A percentile compares a stretch with the other conserved stretches of the same genome.
Evolutionary conservation across 352 stramenopile genomes (phyloP).

Genomic region (Pythium periplocum): DNA sequence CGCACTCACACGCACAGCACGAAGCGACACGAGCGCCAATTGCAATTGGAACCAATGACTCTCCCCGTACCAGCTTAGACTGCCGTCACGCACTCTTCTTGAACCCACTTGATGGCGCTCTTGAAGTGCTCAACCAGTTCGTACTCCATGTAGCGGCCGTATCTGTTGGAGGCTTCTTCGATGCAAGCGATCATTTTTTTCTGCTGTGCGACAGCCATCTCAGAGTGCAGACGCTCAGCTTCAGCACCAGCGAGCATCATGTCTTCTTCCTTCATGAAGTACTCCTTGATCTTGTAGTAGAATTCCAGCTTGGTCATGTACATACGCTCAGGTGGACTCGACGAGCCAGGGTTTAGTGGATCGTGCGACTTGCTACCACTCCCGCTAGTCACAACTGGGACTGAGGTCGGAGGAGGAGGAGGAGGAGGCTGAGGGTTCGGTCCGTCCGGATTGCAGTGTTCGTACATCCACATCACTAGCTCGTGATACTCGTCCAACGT

Average conservation of each 20-base stretch:
- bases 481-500: conserved; percentile 25
- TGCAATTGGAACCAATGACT: no score
- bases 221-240: conserved; percentile 11
- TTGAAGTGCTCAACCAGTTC: conserved; percentile 8
- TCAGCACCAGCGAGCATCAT: conserved; percentile 15
- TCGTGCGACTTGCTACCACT: no score
- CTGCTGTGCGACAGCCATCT: conserved; percentile 5
- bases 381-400: no score
- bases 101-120: conserved; percentile 20
- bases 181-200: conserved; percentile 25
- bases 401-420: no score
- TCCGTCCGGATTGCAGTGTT: conserved; percentile 17
- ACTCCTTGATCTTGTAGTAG: conserved; percentile 38
- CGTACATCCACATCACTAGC: conserved; percentile 33
- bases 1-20: no score
- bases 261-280: conserved; percentile 10
- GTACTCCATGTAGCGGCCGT: conserved; percentile 7
- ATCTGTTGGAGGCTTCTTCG: conserved; percentile 18
- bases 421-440: no score
- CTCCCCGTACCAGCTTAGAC: not conserved
- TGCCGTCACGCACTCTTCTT: conserved; percentile 10
- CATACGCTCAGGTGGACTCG: conserved; percentile 8
- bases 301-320: conserved; percentile 41
- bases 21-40: no score
- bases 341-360: no score